Evolutionary conservation across 768 basidiomycete genomes (phyloP).

Genomic region (Sarcodon sp.): DNA sequence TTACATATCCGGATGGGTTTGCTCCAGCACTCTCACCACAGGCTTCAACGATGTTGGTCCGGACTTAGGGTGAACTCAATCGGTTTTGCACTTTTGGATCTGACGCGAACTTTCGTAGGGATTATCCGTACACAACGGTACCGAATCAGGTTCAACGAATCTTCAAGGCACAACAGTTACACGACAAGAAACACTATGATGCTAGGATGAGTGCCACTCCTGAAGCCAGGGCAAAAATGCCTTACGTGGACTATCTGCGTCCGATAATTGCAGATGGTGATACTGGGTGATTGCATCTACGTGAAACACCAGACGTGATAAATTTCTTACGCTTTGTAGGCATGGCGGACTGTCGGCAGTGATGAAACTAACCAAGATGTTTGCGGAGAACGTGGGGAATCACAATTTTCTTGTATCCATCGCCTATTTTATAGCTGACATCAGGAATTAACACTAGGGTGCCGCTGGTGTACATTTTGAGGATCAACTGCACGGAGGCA

Average conservation of each 20-base stretch:
- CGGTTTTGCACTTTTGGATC: constrained; percentile 4
- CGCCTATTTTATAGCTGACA: background rate
- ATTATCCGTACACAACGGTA: constrained; percentile 94
- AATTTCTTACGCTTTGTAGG: constrained; percentile 23
- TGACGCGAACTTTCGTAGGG: constrained; percentile 26
- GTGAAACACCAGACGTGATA: background rate
- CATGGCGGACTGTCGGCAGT: constrained; percentile 90
- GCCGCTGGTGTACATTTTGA: constrained; percentile 87
- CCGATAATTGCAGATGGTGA: constrained; percentile 94
- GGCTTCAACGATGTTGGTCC: constrained; percentile 88
- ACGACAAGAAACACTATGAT: constrained; percentile 89
- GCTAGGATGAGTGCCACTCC: constrained; percentile 58
- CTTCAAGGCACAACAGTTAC: constrained; percentile 84
- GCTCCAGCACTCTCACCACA: constrained; percentile 77
- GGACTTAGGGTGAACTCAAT: constrained; percentile 53
- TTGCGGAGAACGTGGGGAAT: constrained; percentile 69
- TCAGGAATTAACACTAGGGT: constrained; percentile 32
- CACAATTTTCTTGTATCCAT: constrained; percentile 5
- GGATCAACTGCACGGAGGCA: constrained; percentile 89
- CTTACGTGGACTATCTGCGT: constrained; percentile 77
- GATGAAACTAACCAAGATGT: constrained; percentile 89
- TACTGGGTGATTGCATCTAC: constrained; percentile 51
- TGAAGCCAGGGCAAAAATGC: constrained; percentile 55
- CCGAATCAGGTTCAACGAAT: constrained; percentile 91
- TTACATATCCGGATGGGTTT: constrained; percentile 91